Percentiles rank a stretch among this genome's conserved stretches.
Conservation (phyloP, 2,329 filamentous ascomycete genomes). For the Elsinoe batatas region DNA sequence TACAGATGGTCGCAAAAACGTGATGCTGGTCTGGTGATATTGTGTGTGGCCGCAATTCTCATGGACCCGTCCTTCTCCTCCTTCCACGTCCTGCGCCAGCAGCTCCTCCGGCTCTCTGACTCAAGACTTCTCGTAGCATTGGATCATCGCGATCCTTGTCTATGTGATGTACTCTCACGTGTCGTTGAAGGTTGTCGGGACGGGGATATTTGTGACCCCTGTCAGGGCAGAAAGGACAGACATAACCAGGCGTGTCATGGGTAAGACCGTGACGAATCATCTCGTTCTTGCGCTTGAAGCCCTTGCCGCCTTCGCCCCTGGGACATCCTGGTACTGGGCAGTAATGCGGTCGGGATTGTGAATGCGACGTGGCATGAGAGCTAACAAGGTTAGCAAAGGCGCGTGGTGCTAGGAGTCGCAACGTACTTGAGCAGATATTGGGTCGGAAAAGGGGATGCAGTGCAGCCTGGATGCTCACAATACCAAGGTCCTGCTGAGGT, state of each 20-base stretch:
- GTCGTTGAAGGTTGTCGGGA: conserved; percentile 90
- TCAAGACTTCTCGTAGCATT: conserved; percentile 67
- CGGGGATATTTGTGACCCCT: conserved; percentile 89
- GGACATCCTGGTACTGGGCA: conserved; percentile 50
- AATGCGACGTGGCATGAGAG: conserved; percentile 64
- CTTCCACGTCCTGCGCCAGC: conserved; percentile 53
- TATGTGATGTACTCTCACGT: conserved; percentile 83
- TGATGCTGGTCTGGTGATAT: neutral
- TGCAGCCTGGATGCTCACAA: conserved; percentile 57
- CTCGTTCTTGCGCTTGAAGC: conserved; percentile 60
- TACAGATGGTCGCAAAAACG: neutral
- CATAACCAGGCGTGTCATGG: conserved; percentile 86
- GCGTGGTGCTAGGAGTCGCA: neutral
- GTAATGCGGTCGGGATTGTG: conserved; percentile 52
- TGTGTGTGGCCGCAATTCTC: conserved; percentile 18
- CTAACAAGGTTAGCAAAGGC: conserved; percentile 23
- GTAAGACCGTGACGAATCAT: conserved; percentile 76
- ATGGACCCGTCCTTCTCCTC: conserved; percentile 51
- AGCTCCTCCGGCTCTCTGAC: conserved; percentile 75
- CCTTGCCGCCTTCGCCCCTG: conserved; percentile 51
- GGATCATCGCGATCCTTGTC: conserved; percentile 87
- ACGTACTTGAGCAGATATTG: conserved; percentile 61
- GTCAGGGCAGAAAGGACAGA: conserved; percentile 92
- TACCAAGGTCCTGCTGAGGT: conserved; percentile 20
- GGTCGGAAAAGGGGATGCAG: conserved; percentile 64